Evolutionary conservation across 306 rosid species (phyloP).

Genomic region (Oemleria cerasiformis): DNA sequence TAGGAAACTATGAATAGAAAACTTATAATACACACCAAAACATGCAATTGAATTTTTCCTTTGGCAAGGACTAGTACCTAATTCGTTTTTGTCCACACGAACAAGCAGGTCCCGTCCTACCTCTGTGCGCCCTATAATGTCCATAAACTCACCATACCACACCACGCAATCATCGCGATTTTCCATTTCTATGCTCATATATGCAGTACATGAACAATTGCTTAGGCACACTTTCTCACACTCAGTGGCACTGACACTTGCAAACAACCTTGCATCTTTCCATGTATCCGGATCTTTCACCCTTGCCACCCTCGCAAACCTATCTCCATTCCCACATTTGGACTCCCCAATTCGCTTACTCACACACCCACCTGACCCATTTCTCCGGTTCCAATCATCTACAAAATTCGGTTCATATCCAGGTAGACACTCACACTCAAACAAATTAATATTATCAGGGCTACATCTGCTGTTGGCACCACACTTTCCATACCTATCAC

Average conservation of each 20-base stretch:
- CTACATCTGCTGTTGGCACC: slow-evolving; percentile 48
- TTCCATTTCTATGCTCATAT: slow-evolving; percentile 25
- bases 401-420: slow-evolving; percentile 45
- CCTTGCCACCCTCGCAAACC: slow-evolving; percentile 32
- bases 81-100: slow-evolving; percentile 33
- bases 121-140: slow-evolving; percentile 29
- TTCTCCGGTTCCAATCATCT: slow-evolving; percentile 34
- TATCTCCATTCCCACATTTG: slow-evolving; percentile 46
- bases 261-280: slow-evolving; percentile 18
- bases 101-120: slow-evolving; percentile 39
- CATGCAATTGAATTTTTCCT: not conserved
- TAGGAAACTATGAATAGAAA: not conserved
- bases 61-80: slow-evolving; percentile 19
- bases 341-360: slow-evolving; percentile 23
- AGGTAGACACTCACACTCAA: slow-evolving; percentile 45
- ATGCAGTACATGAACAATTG: slow-evolving; percentile 54
- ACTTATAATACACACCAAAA: not conserved
- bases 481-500: slow-evolving; percentile 45
- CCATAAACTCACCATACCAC: slow-evolving; percentile 47
- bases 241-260: slow-evolving; percentile 16
- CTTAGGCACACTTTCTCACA: slow-evolving; percentile 42
- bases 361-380: slow-evolving; percentile 51
- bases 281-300: slow-evolving; percentile 50
- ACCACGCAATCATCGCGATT: slow-evolving; percentile 38
- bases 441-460: slow-evolving; percentile 25